Evolutionary conservation across 768 basidiomycete genomes (phyloP).

Genomic region (Naganishia randhawae): DNA sequence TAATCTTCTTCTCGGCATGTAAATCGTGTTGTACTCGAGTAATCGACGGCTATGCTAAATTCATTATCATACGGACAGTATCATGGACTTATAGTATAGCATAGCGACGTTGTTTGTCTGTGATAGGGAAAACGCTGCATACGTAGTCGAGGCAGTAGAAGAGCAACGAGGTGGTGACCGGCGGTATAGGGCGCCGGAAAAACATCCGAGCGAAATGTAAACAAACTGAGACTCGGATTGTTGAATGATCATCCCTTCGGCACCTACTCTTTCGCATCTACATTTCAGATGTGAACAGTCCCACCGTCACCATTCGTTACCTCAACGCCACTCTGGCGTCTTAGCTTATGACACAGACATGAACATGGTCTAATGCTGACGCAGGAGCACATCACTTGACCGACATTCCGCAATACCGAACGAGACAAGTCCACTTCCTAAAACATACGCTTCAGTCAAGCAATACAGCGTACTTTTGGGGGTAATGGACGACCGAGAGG

Average conservation of each 20-base stretch:
- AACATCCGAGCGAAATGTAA: conserved; percentile 12
- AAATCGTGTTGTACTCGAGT: background rate
- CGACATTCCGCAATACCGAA: background rate
- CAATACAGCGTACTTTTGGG: background rate
- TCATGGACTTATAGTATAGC: background rate
- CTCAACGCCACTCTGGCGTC: too few species aligned
- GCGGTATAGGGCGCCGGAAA: background rate
- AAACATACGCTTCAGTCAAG: background rate
- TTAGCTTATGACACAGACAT: too few species aligned
- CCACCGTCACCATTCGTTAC: background rate
- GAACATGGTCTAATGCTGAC: too few species aligned
- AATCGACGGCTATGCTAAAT: background rate
- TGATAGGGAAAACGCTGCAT: too few species aligned
- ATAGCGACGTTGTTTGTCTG: background rate
- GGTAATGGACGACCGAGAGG: background rate
- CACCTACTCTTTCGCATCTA: background rate
- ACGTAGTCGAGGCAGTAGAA: too few species aligned
- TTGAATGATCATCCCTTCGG: background rate
- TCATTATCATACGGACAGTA: background rate
- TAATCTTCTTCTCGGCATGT: background rate
- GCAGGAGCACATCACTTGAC: background rate
- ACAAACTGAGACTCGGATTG: background rate
- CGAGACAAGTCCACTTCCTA: background rate
- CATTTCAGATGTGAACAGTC: background rate
- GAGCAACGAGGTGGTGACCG: too few species aligned